Base-by-base conservation (phyloP, 2,329 filamentous ascomycete species). In the Nemania sp. region DNA sequence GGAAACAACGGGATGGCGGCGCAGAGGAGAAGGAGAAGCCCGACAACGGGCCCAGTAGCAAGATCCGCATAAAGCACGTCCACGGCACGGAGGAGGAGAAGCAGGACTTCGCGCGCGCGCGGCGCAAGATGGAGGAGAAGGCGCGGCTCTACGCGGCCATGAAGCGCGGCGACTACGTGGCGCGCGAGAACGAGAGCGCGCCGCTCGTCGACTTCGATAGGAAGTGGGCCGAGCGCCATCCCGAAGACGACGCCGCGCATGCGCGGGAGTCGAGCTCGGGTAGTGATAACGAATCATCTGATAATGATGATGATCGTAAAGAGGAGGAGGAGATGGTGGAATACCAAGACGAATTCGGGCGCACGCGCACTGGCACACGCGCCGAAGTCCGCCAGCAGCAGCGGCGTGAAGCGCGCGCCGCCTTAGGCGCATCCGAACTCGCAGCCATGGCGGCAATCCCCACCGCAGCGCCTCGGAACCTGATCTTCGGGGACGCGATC, bases 151-250 rank as follows among this genome's bases (percentile, higher is more conserved):
- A 99, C 72, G 86, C 89, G 6, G 89, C 90, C 31, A 87, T 99
- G 84, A 96, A 96, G 72, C 82, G 89, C 28, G 92, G 93, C n/a
- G 87, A 96, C 67, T 86, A 90, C 71, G 77, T 90, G n/a, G 77
- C 81, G 14, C 80, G 80, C 50, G 82, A 89, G 61, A 82, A 86
- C 67, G 77, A 83, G 63, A 76, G 82, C 36, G 83, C 86, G 62
- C 80, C 82, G 20, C 81, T 96, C 22, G 88, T 99, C 2, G 93
- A 99, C 74, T 99, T 99, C 71, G 94, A 97, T 72, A 81, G 88
- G 56, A 99, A 97, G 75, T 97, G 94, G 92, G 91, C 88, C 0
- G 90, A 96, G 67, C 75, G 77, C 20, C 77, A 85, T 49, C 87
- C 88, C 60, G 84, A 64, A 3, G 63, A 70, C 50, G 50, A 61